Evolutionary conservation across 805 yeast genomes (phyloP).

Genomic region (Clavispora carvajalis): DNA sequence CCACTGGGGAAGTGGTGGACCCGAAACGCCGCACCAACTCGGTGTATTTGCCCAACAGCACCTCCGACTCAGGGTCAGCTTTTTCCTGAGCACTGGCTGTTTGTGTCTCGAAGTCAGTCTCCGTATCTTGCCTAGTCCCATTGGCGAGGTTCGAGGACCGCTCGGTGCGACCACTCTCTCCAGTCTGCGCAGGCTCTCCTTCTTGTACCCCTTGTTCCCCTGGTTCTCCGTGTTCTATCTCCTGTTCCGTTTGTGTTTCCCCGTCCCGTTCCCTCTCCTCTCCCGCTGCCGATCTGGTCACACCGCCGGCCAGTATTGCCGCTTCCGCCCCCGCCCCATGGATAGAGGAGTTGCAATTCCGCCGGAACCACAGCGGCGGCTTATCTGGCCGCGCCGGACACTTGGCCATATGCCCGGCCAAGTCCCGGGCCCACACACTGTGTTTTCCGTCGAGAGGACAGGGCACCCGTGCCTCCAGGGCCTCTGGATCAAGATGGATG

Average conservation of each 20-base stretch:
- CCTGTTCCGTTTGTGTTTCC: too few relatives aligned
- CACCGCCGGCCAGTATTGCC: too few relatives aligned
- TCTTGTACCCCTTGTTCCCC: too few relatives aligned
- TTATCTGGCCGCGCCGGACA: conserved; percentile 47
- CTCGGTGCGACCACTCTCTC: too few relatives aligned
- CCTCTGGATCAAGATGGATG: conserved; percentile 20
- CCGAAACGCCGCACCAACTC: background rate
- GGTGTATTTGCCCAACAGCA: background rate
- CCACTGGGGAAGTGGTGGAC: background rate
- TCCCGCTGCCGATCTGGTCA: conserved; percentile 12
- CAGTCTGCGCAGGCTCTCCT: too few relatives aligned
- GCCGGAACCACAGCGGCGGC: conserved; percentile 45
- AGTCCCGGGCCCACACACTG: conserved; percentile 57
- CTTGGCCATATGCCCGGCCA: conserved; percentile 52
- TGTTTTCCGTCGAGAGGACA: conserved; percentile 80
- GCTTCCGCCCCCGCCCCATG: conserved; percentile 2
- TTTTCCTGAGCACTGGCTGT: too few relatives aligned
- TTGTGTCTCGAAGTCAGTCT: conserved; percentile 12
- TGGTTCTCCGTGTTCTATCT: too few relatives aligned
- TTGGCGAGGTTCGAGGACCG: too few relatives aligned
- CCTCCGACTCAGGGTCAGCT: background rate
- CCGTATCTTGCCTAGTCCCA: too few relatives aligned
- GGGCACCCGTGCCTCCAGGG: conserved; percentile 43
- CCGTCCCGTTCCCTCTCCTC: conserved; percentile 4
- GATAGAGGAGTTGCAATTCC: conserved; percentile 10